These are phyloP conservation scores for Cercospora canescens DNA, from an alignment of 2,329 filamentous ascomycete species.

Conservation along the genomic window DNA sequence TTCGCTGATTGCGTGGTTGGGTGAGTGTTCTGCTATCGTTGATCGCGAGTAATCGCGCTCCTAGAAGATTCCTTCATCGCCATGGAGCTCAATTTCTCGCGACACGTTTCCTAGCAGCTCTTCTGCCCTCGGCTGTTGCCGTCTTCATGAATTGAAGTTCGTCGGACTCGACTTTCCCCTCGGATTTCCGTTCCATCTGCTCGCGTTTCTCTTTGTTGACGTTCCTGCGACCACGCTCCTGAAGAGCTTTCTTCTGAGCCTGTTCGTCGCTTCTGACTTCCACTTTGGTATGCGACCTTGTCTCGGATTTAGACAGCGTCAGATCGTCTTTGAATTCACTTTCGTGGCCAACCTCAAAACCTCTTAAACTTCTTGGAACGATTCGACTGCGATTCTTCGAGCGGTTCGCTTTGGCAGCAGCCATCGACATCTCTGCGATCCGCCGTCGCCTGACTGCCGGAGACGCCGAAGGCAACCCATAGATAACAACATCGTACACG, in stretches of 20 bases:
- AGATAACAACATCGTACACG: background rate
- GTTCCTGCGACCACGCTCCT: background rate
- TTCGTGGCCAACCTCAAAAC: background rate
- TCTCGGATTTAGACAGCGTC: background rate
- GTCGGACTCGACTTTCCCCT: background rate
- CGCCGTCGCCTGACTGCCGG: background rate
- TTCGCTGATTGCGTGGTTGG: background rate
- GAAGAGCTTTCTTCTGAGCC: background rate
- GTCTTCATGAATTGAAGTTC: background rate
- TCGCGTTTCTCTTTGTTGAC: background rate
- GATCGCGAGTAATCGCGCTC: background rate
- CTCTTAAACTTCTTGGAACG: background rate
- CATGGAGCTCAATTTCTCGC: background rate
- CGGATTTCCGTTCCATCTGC: background rate
- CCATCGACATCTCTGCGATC: background rate
- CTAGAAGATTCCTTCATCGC: too few species aligned
- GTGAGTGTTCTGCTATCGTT: background rate
- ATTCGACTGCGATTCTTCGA: background rate
- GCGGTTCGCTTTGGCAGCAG: background rate
- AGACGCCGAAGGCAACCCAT: background rate
- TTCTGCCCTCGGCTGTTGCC: background rate
- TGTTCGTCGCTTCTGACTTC: background rate
- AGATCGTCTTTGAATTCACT: background rate
- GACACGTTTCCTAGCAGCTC: background rate
- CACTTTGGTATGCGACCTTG: background rate